Base-by-base conservation (phyloP, 306 rosid species). In the Acmispon strigosus region DNA sequence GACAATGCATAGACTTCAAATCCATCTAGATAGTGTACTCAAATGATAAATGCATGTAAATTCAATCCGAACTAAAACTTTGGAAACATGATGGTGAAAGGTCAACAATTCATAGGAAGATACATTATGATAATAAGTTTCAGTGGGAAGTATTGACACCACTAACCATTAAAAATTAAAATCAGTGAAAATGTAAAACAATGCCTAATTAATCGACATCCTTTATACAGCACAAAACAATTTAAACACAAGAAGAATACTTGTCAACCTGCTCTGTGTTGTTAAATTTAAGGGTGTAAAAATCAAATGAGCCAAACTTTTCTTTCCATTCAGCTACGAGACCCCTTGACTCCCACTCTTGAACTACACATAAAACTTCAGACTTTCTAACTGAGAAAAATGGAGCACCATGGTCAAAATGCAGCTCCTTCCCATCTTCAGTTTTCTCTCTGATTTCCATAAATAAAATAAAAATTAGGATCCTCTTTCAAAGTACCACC, bases 341-440 rank as follows among this genome's bases (percentile, higher is more conserved):
- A 44, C 90, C 93, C 82, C 76, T 84, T 24, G 88, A 74, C 69
- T 90, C 92, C 98, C 97, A 93, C 69, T 88, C 96, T 19, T 52
- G 83, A 68, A 87, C 94, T 22, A 93, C 73, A 54, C 64, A 24
- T 43, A 66, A 58, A 37, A 81, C 87, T 45, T 89, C 94, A 10
- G 84, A 54, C 73, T 78, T 81, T 84, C 76, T 84, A 73, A 83
- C 92, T 5, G 81, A 81, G 81, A 93, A 93, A 84, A 76, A 80
- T 10, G 98, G 97, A 78, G 95, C 89, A 22, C 98, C 96, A 15
- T 94, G 97, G 78, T 94, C 97, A 68, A 94, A 94, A 17, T 80
- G 70, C 60, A 94, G 80, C 87, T 90, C 94, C 77, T 62, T 86
- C 75, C 97, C 98, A 70, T 90, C 97, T 72, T 86, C 97, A 53